A percentile compares a stretch with the other conserved stretches of the same genome.
phyloP scores from a whole-genome alignment of 495 filamentous ascomycete species.

The Saxophila tyrrhenica region DNA sequence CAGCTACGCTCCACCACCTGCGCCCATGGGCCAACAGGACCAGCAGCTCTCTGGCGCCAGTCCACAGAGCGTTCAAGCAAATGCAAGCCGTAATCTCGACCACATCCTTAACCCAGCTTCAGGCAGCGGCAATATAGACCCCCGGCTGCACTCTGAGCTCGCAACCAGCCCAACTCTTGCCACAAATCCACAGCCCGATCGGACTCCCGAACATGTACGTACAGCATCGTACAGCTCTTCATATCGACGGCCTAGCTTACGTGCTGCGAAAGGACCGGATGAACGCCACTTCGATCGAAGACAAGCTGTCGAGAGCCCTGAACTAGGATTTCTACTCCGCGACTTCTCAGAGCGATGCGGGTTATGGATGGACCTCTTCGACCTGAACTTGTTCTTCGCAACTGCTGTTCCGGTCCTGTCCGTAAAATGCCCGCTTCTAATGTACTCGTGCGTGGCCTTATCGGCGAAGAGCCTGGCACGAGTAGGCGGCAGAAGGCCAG shows the following conservation, averaged over 20 bases:
- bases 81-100: constrained; percentile 34
- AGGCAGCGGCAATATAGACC: constrained; percentile 31
- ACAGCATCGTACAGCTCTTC: constrained; percentile 8
- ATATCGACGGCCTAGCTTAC: constrained; percentile 15
- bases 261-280: constrained; percentile 8
- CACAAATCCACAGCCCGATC: background rate
- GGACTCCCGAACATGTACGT: constrained; percentile 13
- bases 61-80: background rate
- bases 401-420: constrained; percentile 48
- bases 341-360: constrained; percentile 52
- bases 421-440: constrained; percentile 43
- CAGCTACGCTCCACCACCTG: constrained; percentile 29
- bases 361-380: constrained; percentile 57
- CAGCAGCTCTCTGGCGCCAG: background rate
- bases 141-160: constrained; percentile 14
- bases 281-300: background rate
- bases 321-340: constrained; percentile 48
- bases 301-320: constrained; percentile 33
- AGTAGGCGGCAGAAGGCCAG: constrained; percentile 40
- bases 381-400: constrained; percentile 48
- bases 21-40: constrained; percentile 12
- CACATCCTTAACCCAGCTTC: constrained; percentile 47
- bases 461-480: constrained; percentile 51
- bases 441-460: constrained; percentile 50
- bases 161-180: background rate